Evolutionary conservation across 140 eudicot species (phyloP).

Genomic region (Bidens hawaiensis): DNA sequence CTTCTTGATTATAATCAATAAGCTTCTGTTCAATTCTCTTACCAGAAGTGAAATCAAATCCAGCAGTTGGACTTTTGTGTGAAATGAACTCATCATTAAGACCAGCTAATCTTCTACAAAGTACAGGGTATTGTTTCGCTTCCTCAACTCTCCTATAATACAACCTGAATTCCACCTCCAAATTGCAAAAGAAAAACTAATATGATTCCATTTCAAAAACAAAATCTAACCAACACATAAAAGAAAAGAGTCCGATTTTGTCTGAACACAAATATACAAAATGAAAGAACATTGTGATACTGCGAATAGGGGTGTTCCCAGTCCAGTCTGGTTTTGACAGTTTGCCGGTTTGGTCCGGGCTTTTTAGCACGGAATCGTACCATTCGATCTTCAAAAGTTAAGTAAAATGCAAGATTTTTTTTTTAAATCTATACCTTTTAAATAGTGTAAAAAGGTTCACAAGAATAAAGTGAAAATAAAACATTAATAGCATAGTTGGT

Average conservation of each 20-base stretch:
- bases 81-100: slow-evolving; percentile 75
- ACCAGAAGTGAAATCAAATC: slow-evolving; percentile 91
- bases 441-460: too few relatives aligned
- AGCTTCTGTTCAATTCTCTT: slow-evolving; percentile 80
- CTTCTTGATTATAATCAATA: slow-evolving; percentile 85
- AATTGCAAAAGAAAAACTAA: slow-evolving; percentile 2
- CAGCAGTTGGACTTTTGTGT: slow-evolving; percentile 73
- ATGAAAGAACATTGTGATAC: not conserved
- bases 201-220: not conserved
- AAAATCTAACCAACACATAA: not conserved
- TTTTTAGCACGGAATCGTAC: too few relatives aligned
- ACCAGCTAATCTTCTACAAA: slow-evolving; percentile 81
- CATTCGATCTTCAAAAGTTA: too few relatives aligned
- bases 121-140: slow-evolving; percentile 77
- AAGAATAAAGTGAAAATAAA: too few relatives aligned
- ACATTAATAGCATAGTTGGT: too few relatives aligned
- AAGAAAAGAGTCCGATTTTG: too few relatives aligned
- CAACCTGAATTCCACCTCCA: slow-evolving; percentile 63
- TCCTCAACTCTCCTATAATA: slow-evolving; percentile 83
- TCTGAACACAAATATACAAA: too few relatives aligned
- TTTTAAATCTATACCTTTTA: too few relatives aligned
- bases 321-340: too few relatives aligned
- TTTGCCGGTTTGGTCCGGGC: too few relatives aligned
- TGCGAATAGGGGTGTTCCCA: too few relatives aligned
- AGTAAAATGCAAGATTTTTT: too few relatives aligned